These are phyloP conservation scores for Fomitopsis schrenkii DNA, from an alignment of 1,284 basidiomycete genomes.

Conservation along the genomic window DNA sequence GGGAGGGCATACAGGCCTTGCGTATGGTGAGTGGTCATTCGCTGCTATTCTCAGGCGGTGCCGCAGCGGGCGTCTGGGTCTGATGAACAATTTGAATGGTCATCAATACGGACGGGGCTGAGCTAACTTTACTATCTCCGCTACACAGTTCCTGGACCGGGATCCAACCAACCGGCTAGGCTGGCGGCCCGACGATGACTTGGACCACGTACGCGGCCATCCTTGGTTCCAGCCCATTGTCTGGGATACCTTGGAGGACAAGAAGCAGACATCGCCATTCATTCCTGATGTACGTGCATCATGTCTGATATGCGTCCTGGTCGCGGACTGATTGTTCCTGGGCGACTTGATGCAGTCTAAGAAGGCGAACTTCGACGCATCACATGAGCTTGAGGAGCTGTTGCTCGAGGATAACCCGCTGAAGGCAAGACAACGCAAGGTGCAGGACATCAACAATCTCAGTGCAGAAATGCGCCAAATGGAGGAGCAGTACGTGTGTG, in stretches of 20 bases:
- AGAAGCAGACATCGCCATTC: slow-evolving; percentile 83
- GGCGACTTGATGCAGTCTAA: slow-evolving; percentile 60
- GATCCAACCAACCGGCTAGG: slow-evolving; percentile 81
- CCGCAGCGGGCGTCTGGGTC: not conserved
- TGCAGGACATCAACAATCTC: slow-evolving; percentile 77
- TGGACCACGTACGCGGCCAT: slow-evolving; percentile 75
- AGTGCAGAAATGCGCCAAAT: slow-evolving; percentile 93
- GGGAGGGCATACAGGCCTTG: slow-evolving; percentile 60
- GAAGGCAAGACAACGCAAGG: slow-evolving; percentile 91
- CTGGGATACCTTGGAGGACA: slow-evolving; percentile 83
- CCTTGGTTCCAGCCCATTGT: slow-evolving; percentile 87
- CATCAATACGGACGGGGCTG: not conserved
- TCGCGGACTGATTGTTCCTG: slow-evolving; percentile 3
- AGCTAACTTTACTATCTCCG: slow-evolving; percentile 7
- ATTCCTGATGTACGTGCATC: slow-evolving; percentile 77
- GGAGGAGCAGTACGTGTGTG: slow-evolving; percentile 86
- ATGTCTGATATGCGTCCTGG: not conserved
- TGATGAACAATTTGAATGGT: not conserved
- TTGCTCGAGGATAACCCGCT: slow-evolving; percentile 95
- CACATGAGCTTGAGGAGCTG: slow-evolving; percentile 95
- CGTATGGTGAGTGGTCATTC: slow-evolving; percentile 51
- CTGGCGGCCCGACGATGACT: slow-evolving; percentile 75
- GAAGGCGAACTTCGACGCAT: slow-evolving; percentile 99
- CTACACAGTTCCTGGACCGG: slow-evolving; percentile 73
- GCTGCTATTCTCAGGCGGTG: slow-evolving; percentile 1